phyloP scores from a whole-genome alignment of 345 rosid genomes.

The Euphorbia pulcherrima region DNA sequence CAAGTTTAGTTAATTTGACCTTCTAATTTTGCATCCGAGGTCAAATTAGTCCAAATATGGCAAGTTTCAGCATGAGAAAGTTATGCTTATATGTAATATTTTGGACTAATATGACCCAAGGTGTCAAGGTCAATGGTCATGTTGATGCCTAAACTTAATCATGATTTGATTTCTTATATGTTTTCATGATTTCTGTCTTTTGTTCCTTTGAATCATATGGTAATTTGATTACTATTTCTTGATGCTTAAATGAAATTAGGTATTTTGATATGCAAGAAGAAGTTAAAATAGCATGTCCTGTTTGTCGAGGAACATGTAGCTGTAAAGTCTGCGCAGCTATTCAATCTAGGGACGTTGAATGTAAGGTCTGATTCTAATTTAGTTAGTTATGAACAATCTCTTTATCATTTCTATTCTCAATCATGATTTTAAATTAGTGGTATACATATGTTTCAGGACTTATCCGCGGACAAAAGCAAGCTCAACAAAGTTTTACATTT shows the following conservation, averaged over 20 bases:
- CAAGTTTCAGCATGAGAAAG: too few species aligned
- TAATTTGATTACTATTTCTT: constrained; percentile 5
- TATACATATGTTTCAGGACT: constrained; percentile 48
- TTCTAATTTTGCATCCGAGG: too few species aligned
- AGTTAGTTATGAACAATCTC: constrained; percentile 5
- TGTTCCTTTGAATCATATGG: constrained; percentile 5
- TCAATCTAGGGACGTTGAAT: constrained; percentile 51
- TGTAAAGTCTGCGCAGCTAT: constrained; percentile 66
- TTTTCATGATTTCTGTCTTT: background rate
- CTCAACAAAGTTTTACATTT: constrained; percentile 64
- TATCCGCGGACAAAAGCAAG: constrained; percentile 32
- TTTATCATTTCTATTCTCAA: constrained; percentile 13
- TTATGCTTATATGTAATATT: too few species aligned
- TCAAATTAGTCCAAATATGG: too few species aligned
- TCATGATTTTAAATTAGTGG: constrained; percentile 16
- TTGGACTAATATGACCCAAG: too few species aligned
- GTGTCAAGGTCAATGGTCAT: too few species aligned
- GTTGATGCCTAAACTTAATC: too few species aligned
- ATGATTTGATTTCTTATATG: too few species aligned
- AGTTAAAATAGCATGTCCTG: constrained; percentile 76
- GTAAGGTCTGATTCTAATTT: constrained; percentile 65
- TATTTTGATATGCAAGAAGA: constrained; percentile 62
- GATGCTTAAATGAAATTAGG: constrained; percentile 39
- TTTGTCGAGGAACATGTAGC: constrained; percentile 73
- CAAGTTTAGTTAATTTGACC: too few species aligned